These are phyloP conservation scores for Xylaria telfairii DNA, from an alignment of 495 filamentous ascomycete genomes.

Conservation along the genomic window DNA sequence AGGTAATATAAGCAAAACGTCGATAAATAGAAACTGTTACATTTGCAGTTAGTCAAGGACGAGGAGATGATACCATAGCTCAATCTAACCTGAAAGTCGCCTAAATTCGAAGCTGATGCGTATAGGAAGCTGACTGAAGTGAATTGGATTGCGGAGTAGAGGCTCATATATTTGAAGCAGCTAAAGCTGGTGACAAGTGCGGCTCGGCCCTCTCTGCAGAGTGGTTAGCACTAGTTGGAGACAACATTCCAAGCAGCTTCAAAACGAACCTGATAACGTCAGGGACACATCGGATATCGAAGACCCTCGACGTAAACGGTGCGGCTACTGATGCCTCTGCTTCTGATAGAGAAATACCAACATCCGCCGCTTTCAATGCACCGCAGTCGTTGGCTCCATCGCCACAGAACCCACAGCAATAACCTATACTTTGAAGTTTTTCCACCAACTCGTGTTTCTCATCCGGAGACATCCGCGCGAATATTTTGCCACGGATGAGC, in stretches of 20 bases:
- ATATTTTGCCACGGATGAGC: constrained; percentile 90
- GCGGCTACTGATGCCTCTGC: constrained; percentile 98
- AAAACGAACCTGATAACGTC: constrained; percentile 70
- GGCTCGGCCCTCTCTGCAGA: constrained; percentile 78
- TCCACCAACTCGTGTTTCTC: constrained; percentile 99
- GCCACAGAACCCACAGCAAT: constrained; percentile 95
- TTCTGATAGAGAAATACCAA: constrained; percentile 97
- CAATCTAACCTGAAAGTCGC: constrained; percentile 83
- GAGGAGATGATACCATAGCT: not conserved
- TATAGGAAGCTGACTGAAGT: constrained; percentile 98
- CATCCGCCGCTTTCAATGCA: constrained; percentile 95
- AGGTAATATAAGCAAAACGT: constrained; percentile 88
- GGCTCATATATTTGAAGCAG: constrained; percentile 99
- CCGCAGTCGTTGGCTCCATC: constrained; percentile 99
- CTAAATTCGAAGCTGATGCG: constrained; percentile 91
- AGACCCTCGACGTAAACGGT: constrained; percentile 93
- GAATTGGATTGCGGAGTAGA: constrained; percentile 99
- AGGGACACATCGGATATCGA: constrained; percentile 96
- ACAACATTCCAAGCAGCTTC: constrained; percentile 42
- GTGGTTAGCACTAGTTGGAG: constrained; percentile 32
- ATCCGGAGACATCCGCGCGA: constrained; percentile 98
- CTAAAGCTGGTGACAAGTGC: constrained; percentile 97
- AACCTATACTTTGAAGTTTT: constrained; percentile 95
- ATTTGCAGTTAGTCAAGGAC: constrained; percentile 20
- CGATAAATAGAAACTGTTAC: constrained; percentile 86